Percentiles rank a stretch among this genome's conserved stretches.
phyloP scores from a whole-genome alignment of 805 yeast species.

The Candida michaelii region DNA sequence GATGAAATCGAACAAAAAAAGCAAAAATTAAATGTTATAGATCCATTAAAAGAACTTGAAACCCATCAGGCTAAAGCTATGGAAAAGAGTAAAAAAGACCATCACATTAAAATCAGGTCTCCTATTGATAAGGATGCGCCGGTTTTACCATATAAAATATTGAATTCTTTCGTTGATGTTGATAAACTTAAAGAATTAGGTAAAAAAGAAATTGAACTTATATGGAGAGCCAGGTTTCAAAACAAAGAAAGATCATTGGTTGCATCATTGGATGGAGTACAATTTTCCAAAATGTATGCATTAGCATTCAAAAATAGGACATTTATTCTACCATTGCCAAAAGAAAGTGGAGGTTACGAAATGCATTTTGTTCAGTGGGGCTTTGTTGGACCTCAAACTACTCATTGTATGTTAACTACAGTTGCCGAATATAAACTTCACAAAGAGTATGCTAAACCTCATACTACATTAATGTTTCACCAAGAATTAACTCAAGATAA shows the following conservation, averaged over 20 bases:
- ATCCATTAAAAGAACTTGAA: slow-evolving; percentile 70
- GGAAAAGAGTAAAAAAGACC: slow-evolving; percentile 22
- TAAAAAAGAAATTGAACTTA: slow-evolving; percentile 62
- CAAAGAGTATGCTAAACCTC: slow-evolving; percentile 91
- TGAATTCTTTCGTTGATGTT: slow-evolving; percentile 68
- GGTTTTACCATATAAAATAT: slow-evolving; percentile 61
- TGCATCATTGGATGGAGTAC: slow-evolving; percentile 58
- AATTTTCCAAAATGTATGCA: slow-evolving; percentile 61
- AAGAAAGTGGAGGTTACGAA: slow-evolving; percentile 59
- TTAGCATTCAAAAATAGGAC: slow-evolving; percentile 74
- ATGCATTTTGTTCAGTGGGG: slow-evolving; percentile 94
- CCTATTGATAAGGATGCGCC: slow-evolving; percentile 38
- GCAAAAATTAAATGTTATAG: slow-evolving; percentile 57
- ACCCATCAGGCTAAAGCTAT: slow-evolving; percentile 38
- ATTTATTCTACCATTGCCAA: slow-evolving; percentile 89
- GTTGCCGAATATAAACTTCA: slow-evolving; percentile 90
- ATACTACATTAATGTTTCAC: slow-evolving; percentile 87
- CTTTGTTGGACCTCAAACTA: slow-evolving; percentile 77
- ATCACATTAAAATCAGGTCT: slow-evolving; percentile 32
- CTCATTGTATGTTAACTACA: slow-evolving; percentile 88
- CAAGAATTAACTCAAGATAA: slow-evolving; percentile 65
- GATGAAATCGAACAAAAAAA: slow-evolving; percentile 58
- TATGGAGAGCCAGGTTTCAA: slow-evolving; percentile 89
- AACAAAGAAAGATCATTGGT: slow-evolving; percentile 56
- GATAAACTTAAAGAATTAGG: slow-evolving; percentile 61